Percentiles rank a stretch among this genome's conserved stretches.
Evolutionary conservation across 345 rosid species (phyloP).

Genomic region (Cochlearia excelsa): DNA sequence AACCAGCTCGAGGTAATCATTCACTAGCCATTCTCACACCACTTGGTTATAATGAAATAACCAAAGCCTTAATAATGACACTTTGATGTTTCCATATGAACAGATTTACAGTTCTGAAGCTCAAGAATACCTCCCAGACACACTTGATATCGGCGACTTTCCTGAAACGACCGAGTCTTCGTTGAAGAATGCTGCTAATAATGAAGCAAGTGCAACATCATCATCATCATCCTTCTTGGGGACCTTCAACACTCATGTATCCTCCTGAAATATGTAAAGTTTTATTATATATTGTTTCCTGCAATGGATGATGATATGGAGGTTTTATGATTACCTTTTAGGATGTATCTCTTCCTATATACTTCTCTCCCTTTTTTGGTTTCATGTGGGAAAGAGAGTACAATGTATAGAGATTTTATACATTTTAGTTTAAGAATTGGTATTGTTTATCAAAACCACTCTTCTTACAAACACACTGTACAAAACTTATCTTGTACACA

Average conservation of each 20-base stretch:
- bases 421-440: too few species aligned
- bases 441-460: too few species aligned
- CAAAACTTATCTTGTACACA: too few species aligned
- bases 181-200: slow-evolving; percentile 35
- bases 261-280: slow-evolving; percentile 36
- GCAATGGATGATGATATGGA: background rate
- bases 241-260: slow-evolving; percentile 32
- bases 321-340: too few species aligned
- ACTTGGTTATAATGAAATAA: background rate
- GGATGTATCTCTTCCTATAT: too few species aligned
- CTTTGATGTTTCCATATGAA: slow-evolving; percentile 9
- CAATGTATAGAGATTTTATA: too few species aligned
- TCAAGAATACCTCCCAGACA: slow-evolving; percentile 65
- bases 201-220: slow-evolving; percentile 51
- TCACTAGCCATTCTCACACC: background rate
- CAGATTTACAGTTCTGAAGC: slow-evolving; percentile 58
- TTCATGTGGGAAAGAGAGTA: too few species aligned
- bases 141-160: slow-evolving; percentile 84
- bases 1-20: slow-evolving; percentile 72
- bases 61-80: background rate
- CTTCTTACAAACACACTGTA: too few species aligned
- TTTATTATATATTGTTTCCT: background rate
- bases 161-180: slow-evolving; percentile 44
- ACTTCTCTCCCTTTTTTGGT: too few species aligned
- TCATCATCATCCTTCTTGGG: slow-evolving; percentile 38